phyloP scores from a whole-genome alignment of 1,284 basidiomycete genomes.

The Peniophora sp. region DNA sequence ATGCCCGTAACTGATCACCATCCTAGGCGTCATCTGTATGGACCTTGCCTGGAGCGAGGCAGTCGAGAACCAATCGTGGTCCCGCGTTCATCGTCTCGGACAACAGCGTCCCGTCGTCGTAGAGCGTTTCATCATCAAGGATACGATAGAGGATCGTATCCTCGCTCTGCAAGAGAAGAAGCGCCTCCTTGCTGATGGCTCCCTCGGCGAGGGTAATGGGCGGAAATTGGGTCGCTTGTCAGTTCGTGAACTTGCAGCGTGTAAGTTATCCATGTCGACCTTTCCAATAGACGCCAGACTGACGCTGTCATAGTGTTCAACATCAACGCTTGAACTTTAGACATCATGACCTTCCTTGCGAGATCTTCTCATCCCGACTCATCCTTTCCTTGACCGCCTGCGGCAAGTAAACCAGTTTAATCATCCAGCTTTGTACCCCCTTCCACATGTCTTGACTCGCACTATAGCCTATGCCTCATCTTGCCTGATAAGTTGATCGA shows the following conservation, averaged over 20 bases:
- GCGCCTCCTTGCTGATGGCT: slow-evolving; percentile 47
- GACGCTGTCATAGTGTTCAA: no score
- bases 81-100: slow-evolving; percentile 43
- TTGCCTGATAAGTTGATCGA: no score
- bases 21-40: slow-evolving; percentile 41
- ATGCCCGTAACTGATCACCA: not conserved
- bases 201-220: slow-evolving; percentile 49
- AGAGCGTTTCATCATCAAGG: slow-evolving; percentile 48
- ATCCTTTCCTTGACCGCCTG: no score
- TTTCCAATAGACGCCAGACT: no score
- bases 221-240: slow-evolving; percentile 40
- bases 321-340: no score
- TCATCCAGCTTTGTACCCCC: no score
- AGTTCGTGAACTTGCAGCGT: not conserved
- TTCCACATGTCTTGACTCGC: no score
- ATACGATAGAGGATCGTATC: slow-evolving; percentile 56
- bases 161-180: slow-evolving; percentile 51
- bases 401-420: no score
- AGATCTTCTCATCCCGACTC: no score
- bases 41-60: slow-evolving; percentile 58
- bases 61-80: slow-evolving; percentile 46
- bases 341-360: no score
- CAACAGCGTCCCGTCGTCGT: slow-evolving; percentile 46
- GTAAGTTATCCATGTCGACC: not conserved
- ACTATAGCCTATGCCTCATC: no score